Percentiles rank a stretch among this genome's conserved stretches.
Conservation (phyloP, 768 basidiomycete species). For the Psilocybe azurescens region DNA sequence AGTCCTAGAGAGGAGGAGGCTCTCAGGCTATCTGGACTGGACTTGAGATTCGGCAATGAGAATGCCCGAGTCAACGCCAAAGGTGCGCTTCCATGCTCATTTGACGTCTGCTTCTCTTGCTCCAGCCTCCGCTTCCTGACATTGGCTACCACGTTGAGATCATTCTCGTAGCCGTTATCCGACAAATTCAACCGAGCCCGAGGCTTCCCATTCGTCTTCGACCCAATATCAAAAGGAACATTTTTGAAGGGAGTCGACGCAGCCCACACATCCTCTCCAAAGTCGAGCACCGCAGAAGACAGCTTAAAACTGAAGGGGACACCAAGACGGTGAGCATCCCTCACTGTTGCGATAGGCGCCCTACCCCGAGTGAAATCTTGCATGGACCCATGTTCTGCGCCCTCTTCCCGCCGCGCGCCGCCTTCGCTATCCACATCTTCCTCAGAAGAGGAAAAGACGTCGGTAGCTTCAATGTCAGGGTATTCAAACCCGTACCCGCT, state of each 20-base stretch:
- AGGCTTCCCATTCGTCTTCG: background rate
- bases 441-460: conserved; percentile 19
- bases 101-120: background rate
- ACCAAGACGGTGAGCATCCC: background rate
- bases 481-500: conserved; percentile 12
- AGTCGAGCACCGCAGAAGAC: background rate
- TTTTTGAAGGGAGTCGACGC: conserved; percentile 35
- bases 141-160: background rate
- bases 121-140: background rate
- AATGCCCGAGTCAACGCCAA: background rate
- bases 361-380: background rate
- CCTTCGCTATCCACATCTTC: conserved; percentile 16
- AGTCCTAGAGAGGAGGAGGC: background rate
- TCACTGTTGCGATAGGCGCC: background rate
- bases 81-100: background rate
- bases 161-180: background rate
- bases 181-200: background rate
- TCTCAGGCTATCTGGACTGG: background rate
- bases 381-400: background rate
- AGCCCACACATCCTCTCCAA: conserved; percentile 27
- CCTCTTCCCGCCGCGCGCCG: background rate
- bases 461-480: conserved; percentile 8
- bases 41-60: conserved; percentile 8
- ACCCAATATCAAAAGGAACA: background rate
- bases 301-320: background rate